These are phyloP conservation scores for Saccharomyces hybrid DNA, from an alignment of 1,139 yeast genomes.

Conservation along the genomic window DNA sequence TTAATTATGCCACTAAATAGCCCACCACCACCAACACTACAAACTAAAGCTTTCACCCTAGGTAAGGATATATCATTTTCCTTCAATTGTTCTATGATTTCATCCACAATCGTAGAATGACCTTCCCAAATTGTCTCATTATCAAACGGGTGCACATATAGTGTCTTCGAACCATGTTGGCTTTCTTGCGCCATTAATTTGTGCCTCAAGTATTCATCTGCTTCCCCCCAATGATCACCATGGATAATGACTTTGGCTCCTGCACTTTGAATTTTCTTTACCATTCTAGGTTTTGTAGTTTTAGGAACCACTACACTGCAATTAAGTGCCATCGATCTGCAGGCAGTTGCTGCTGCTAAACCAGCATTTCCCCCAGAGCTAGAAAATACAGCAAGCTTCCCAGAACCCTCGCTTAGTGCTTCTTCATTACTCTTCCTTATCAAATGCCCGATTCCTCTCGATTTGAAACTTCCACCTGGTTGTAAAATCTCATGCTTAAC, in stretches of 20 bases:
- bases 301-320: constrained; percentile 60
- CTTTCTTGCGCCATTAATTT: constrained; percentile 33
- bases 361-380: constrained; percentile 75
- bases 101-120: constrained; percentile 49
- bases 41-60: constrained; percentile 46
- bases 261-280: constrained; percentile 33
- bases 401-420: constrained; percentile 9
- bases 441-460: constrained; percentile 51
- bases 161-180: constrained; percentile 6
- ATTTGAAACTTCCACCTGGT: constrained; percentile 63
- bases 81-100: constrained; percentile 39
- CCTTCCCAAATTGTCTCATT: constrained; percentile 60
- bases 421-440: constrained; percentile 26
- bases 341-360: constrained; percentile 58
- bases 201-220: constrained; percentile 43
- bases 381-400: constrained; percentile 42
- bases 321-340: constrained; percentile 36
- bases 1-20: constrained; percentile 50
- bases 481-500: constrained; percentile 56
- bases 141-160: constrained; percentile 64
- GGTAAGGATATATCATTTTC: constrained; percentile 9
- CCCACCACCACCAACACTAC: constrained; percentile 71
- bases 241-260: constrained; percentile 46
- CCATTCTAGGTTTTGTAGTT: constrained; percentile 35
- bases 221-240: constrained; percentile 54